A percentile compares a stretch with the other conserved stretches of the same genome.
These are phyloP conservation scores for Smittium culicis DNA, from an alignment of 371 early-diverging fungal genomes.

Conservation along the genomic window DNA sequence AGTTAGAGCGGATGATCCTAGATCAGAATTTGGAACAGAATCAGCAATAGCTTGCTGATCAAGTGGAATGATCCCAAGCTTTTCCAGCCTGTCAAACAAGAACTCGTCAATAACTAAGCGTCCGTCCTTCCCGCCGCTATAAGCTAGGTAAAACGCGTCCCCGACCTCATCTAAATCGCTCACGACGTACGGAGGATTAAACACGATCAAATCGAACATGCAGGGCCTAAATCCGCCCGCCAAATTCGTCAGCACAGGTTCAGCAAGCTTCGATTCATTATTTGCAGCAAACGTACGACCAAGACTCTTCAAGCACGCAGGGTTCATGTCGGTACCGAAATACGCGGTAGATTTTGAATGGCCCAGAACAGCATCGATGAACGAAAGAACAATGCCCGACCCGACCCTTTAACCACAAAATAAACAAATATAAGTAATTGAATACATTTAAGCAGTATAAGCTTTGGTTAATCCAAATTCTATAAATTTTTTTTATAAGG, in stretches of 20 bases:
- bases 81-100: slow-evolving; percentile 40
- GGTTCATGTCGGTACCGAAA: slow-evolving; percentile 74
- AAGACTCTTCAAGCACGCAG: slow-evolving; percentile 47
- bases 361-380: slow-evolving; percentile 26
- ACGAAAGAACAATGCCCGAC: slow-evolving; percentile 59
- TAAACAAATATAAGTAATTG: not conserved
- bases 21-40: not conserved
- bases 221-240: slow-evolving; percentile 15
- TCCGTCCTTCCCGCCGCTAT: slow-evolving; percentile 92
- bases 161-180: slow-evolving; percentile 42
- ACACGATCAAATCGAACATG: slow-evolving; percentile 40
- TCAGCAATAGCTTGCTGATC: too few species aligned
- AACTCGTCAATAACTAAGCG: slow-evolving; percentile 77
- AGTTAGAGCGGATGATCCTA: too few species aligned
- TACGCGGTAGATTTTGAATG: slow-evolving; percentile 14
- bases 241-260: slow-evolving; percentile 2
- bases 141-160: slow-evolving; percentile 62
- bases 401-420: slow-evolving; percentile 38
- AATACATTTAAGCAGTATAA: not conserved
- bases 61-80: too few species aligned
- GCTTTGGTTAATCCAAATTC: not conserved
- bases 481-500: too few species aligned
- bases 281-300: slow-evolving; percentile 50
- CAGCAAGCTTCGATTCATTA: slow-evolving; percentile 37
- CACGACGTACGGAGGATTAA: slow-evolving; percentile 60